Evolutionary conservation across 2,329 filamentous ascomycete genomes (phyloP).

Genomic region (Metarhizium humberi): DNA sequence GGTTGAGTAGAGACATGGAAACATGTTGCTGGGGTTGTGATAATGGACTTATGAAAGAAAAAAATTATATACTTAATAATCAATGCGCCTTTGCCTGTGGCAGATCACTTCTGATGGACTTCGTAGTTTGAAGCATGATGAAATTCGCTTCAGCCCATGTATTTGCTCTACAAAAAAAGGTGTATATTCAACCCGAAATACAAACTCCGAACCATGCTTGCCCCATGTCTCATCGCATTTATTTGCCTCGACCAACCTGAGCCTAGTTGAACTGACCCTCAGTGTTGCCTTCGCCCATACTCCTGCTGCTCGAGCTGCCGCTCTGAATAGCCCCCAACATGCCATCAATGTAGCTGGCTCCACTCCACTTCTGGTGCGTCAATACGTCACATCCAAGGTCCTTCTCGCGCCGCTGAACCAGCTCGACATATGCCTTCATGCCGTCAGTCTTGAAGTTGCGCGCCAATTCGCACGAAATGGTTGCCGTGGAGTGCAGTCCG

Average conservation of each 20-base stretch:
- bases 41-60: background rate
- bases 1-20: background rate
- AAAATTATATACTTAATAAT: background rate
- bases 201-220: conserved; percentile 5
- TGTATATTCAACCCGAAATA: background rate
- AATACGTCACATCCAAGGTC: conserved; percentile 85
- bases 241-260: background rate
- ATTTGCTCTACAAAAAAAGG: background rate
- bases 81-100: background rate
- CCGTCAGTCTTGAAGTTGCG: conserved; percentile 79
- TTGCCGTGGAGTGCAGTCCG: conserved; percentile 56
- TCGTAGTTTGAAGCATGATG: background rate
- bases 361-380: conserved; percentile 84
- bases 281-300: conserved; percentile 92
- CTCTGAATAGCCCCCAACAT: conserved; percentile 86
- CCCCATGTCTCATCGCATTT: background rate
- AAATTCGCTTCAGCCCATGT: background rate
- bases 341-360: conserved; percentile 68
- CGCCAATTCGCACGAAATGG: conserved; percentile 64
- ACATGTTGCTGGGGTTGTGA: background rate
- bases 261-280: conserved; percentile 54
- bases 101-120: background rate
- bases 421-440: conserved; percentile 95
- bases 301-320: conserved; percentile 79
- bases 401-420: conserved; percentile 85